Evolutionary conservation across 1,284 basidiomycete species (phyloP), one percentile per base, ranked within the genome.

Genomic region (Pseudozyma sp.): DNA sequence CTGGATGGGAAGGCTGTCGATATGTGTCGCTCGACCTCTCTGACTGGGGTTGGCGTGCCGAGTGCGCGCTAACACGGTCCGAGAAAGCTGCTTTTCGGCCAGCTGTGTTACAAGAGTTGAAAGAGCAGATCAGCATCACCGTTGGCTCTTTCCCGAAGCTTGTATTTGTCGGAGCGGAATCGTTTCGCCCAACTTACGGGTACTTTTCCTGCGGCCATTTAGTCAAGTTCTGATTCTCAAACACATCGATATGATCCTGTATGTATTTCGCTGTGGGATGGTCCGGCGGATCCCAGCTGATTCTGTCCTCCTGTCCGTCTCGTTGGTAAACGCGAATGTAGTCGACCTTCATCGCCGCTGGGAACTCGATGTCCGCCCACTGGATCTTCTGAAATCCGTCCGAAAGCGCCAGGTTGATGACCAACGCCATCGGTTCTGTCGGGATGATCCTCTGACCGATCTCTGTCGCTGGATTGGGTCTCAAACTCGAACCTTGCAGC

Each of bases 341-440:
- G 42, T 80, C 76, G 37, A 80, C 29, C 30, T 79, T 79, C 73
- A 87, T 79, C 24, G 84, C 79, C 30, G 86, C 86, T 16, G 87
- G 87, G 69, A 87, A 86, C 10, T 63, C 69, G 30, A 87, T 34
- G 8, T 52, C 40, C n/a, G 29, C 31, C 63, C 58, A 68, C 5
- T 61, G 40, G 37, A 83, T 50, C 17, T 61, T 53, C 37, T 82
- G 78, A 54, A 82, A 83, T 11, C 79, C 77, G 10, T 75, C 54
- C 2, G 73, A 68, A 19, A 83, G 67, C 29, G 78, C 80, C 19
- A 82, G 45, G 31, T 82, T 81, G 54, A 80, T 56, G 30, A 81
- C 71, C 24, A 81, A 76, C 7, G 43, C 58, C 61, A 83, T 67
- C 4, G 82, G 81, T 50, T 84, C 81, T 7, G 58, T 55, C 3